Evolutionary conservation across 2,329 filamentous ascomycete genomes (phyloP).

Genomic region (Davidsoniella australis): DNA sequence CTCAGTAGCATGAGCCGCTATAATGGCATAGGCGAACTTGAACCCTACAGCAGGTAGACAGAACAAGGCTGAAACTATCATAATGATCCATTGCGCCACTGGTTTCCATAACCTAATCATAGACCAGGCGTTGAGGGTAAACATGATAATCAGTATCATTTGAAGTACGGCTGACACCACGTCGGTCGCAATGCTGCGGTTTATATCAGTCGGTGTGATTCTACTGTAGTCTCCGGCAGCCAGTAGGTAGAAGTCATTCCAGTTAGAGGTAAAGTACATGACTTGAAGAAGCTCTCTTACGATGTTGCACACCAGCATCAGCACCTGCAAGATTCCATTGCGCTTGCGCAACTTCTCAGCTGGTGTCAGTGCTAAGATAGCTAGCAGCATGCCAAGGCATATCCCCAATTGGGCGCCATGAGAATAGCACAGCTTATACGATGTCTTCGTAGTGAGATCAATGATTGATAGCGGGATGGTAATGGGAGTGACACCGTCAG

Average conservation of each 20-base stretch:
- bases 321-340: constrained; percentile 48
- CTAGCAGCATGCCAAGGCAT: constrained; percentile 43
- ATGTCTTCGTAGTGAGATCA: constrained; percentile 19
- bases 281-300: constrained; percentile 40
- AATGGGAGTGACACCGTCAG: background rate
- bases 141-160: constrained; percentile 28
- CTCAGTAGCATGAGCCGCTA: background rate
- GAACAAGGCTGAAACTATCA: constrained; percentile 16
- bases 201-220: constrained; percentile 25
- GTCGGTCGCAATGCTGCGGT: constrained; percentile 23
- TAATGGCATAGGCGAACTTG: background rate
- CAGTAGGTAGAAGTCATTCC: constrained; percentile 42
- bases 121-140: constrained; percentile 35
- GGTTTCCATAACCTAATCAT: constrained; percentile 32
- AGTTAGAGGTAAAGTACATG: constrained; percentile 43
- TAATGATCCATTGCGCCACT: constrained; percentile 18
- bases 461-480: constrained; percentile 14
- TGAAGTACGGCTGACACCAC: constrained; percentile 12
- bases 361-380: constrained; percentile 51
- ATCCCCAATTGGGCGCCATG: constrained; percentile 57
- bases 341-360: constrained; percentile 43
- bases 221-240: constrained; percentile 36
- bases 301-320: constrained; percentile 42
- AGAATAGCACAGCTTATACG: constrained; percentile 34
- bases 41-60: constrained; percentile 17